Percentiles rank a stretch among this genome's conserved stretches.
Conservation (phyloP, 2,329 filamentous ascomycete genomes). For the Corinectria fuckeliana region DNA sequence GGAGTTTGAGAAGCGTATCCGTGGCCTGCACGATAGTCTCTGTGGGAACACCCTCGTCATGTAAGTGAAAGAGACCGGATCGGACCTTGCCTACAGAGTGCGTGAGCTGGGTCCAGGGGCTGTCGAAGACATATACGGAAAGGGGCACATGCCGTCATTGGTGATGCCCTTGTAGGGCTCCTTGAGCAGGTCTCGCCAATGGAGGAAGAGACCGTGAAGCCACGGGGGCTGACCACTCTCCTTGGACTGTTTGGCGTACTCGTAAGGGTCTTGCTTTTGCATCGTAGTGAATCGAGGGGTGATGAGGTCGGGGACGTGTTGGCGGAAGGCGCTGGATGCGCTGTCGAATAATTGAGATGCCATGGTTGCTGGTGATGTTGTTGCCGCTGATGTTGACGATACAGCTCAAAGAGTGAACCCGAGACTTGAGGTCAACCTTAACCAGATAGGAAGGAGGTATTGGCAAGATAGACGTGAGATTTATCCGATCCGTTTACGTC, state of each 20-base stretch:
- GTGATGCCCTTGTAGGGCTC: conserved; percentile 77
- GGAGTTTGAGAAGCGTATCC: conserved; percentile 50
- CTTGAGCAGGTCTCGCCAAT: conserved; percentile 64
- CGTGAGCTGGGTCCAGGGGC: conserved; percentile 15
- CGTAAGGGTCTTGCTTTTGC: conserved; percentile 65
- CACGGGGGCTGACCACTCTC: conserved; percentile 67
- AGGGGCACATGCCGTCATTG: conserved; percentile 61
- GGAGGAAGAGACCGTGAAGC: conserved; percentile 66
- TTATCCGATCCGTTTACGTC: not conserved
- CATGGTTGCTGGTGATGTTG: not conserved
- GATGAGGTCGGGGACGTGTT: conserved; percentile 67
- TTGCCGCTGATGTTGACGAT: not conserved
- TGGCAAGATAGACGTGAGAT: not conserved
- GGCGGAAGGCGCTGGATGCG: conserved; percentile 43
- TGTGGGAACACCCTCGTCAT: conserved; percentile 70
- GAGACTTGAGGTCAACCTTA: not conserved
- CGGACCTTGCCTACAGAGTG: conserved; percentile 53
- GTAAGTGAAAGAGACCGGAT: conserved; percentile 60
- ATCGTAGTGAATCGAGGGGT: conserved; percentile 68
- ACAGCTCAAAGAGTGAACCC: not conserved
- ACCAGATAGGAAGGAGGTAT: too few species aligned
- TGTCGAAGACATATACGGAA: not conserved
- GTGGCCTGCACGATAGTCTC: conserved; percentile 60
- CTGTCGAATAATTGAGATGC: conserved; percentile 4
- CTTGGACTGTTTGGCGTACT: conserved; percentile 68